These are phyloP conservation scores for Schoenoplectus triqueter DNA, from an alignment of 202 grass and related monocot genomes.

Conservation along the genomic window DNA sequence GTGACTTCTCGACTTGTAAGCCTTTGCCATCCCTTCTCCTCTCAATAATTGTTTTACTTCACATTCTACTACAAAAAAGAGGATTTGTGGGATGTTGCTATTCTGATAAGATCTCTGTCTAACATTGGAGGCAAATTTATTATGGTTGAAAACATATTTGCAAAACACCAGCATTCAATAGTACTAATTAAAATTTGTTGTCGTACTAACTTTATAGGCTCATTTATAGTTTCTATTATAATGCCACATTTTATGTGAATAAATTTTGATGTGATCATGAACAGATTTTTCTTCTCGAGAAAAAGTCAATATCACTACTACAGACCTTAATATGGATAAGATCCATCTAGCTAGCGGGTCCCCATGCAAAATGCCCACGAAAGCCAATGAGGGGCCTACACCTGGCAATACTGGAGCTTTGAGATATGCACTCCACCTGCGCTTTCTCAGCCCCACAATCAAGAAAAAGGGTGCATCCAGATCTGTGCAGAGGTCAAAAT, in stretches of 20 bases:
- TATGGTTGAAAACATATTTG: background rate
- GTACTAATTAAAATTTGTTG: background rate
- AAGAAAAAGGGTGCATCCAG: conserved; percentile 47
- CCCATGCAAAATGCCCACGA: conserved; percentile 44
- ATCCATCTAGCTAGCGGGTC: conserved; percentile 15
- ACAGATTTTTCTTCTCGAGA: conserved; percentile 42
- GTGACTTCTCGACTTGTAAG: conserved; percentile 73
- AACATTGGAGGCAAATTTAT: background rate
- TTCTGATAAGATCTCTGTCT: background rate
- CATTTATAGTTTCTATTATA: background rate
- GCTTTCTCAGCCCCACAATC: conserved; percentile 68
- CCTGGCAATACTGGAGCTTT: conserved; percentile 50
- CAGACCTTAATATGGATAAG: conserved; percentile 30
- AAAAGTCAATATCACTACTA: conserved; percentile 35
- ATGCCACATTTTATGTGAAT: background rate
- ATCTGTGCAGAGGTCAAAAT: conserved; percentile 67
- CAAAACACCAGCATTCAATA: background rate
- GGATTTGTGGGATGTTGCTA: background rate
- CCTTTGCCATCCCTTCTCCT: background rate
- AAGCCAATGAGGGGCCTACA: conserved; percentile 65
- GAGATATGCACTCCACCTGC: conserved; percentile 93
- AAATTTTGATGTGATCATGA: background rate
- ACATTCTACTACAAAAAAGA: background rate
- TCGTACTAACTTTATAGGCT: background rate
- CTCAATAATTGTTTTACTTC: background rate